Percentiles rank a stretch among this genome's conserved stretches.
These are phyloP conservation scores for Zelonia costaricensis DNA, from an alignment of 208 protist species.

Conservation along the genomic window DNA sequence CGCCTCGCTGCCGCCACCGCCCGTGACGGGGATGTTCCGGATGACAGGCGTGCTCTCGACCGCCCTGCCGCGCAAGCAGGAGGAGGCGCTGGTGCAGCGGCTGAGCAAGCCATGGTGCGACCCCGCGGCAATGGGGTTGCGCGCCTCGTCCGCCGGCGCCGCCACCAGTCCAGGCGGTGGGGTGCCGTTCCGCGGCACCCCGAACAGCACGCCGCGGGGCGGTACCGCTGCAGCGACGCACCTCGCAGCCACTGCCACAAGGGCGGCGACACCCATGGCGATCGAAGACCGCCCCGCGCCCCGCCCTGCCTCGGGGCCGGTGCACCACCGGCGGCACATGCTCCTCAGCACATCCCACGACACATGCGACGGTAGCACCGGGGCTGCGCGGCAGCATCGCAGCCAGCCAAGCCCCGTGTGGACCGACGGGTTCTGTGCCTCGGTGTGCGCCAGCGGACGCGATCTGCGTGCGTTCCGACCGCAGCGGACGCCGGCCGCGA, in stretches of 20 bases:
- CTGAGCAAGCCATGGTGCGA: constrained; percentile 34
- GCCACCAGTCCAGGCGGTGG: too few species aligned
- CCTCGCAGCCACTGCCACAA: not conserved
- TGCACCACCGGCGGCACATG: too few species aligned
- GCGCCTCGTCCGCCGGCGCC: not conserved
- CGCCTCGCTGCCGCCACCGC: constrained; percentile 8
- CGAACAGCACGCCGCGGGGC: not conserved
- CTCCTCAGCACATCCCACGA: too few species aligned
- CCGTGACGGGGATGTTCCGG: constrained; percentile 29
- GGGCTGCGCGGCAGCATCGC: too few species aligned
- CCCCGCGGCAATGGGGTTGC: constrained; percentile 14
- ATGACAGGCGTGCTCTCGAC: constrained; percentile 27
- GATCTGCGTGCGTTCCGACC: too few species aligned
- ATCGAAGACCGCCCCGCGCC: not conserved
- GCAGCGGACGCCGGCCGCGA: too few species aligned
- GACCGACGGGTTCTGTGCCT: not conserved
- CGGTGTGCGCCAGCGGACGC: not conserved
- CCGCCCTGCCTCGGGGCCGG: not conserved
- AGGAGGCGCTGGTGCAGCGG: constrained; percentile 27
- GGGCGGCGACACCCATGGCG: not conserved
- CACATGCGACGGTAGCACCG: too few species aligned
- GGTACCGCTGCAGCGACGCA: not conserved
- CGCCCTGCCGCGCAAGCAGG: constrained; percentile 19
- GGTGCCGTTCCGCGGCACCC: not conserved
- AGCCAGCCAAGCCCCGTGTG: not conserved